These are phyloP conservation scores for Ogataea nitratoaversa DNA, from an alignment of 805 yeast species.

Conservation along the genomic window DNA sequence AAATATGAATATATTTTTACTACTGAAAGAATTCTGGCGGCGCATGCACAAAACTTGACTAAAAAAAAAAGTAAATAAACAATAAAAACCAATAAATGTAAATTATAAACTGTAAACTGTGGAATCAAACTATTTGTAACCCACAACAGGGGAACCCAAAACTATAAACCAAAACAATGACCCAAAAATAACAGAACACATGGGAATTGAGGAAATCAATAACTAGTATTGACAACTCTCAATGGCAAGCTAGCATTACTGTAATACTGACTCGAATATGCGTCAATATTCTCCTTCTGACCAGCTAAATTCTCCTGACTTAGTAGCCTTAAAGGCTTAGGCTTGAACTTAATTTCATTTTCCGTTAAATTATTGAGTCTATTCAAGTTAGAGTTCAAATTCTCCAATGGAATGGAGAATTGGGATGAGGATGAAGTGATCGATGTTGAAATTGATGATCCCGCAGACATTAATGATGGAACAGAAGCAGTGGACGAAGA, in stretches of 20 bases:
- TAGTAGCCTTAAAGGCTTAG: constrained; percentile 16
- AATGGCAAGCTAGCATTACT: background rate
- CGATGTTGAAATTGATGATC: constrained; percentile 28
- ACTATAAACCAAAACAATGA: background rate
- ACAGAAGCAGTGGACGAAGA: constrained; percentile 32
- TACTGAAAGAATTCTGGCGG: no score
- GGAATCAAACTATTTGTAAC: no score
- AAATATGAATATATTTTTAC: no score
- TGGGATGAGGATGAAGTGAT: constrained; percentile 16
- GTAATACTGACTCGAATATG: background rate
- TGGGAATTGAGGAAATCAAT: no score
- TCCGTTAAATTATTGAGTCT: background rate
- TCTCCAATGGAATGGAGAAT: constrained; percentile 1
- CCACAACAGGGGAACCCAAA: background rate
- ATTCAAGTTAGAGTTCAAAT: background rate
- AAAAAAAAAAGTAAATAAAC: no score
- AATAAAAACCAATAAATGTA: no score
- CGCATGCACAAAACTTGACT: no score
- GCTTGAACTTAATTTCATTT: constrained; percentile 11
- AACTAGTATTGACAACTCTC: background rate
- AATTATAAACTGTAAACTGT: no score
- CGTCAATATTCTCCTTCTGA: background rate
- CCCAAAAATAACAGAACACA: background rate
- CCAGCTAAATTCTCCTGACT: background rate
- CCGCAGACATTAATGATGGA: constrained; percentile 35